These are phyloP conservation scores for Starmerella vitae DNA, from an alignment of 805 yeast species.

Conservation along the genomic window DNA sequence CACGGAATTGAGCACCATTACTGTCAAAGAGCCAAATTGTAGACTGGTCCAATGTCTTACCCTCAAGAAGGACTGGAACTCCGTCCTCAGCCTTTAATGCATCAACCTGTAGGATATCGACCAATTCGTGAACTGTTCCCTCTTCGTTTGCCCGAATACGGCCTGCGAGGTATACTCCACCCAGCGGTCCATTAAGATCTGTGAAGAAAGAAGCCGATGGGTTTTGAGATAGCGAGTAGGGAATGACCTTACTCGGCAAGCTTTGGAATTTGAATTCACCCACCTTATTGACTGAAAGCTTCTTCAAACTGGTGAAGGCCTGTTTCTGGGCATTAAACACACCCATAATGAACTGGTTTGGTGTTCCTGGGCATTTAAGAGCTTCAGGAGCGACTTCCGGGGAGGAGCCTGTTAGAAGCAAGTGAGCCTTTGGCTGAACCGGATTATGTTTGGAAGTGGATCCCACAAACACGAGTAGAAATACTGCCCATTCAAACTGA, in stretches of 20 bases:
- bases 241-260: not conserved
- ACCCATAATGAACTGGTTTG: not conserved
- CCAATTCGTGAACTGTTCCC: not conserved
- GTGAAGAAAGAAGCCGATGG: constrained; percentile 7
- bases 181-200: constrained; percentile 9
- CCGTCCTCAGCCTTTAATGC: constrained; percentile 6
- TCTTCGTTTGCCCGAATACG: not conserved
- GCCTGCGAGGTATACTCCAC: constrained; percentile 12
- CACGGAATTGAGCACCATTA: constrained; percentile 12
- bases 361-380: constrained; percentile 4
- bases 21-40: constrained; percentile 16
- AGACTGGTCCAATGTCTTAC: constrained; percentile 3
- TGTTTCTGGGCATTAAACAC: constrained; percentile 4
- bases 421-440: constrained; percentile 5
- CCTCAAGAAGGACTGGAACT: constrained; percentile 2
- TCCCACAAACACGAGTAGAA: constrained; percentile 11
- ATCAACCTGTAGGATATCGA: constrained; percentile 11
- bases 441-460: constrained; percentile 10
- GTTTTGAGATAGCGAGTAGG: not conserved
- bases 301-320: not conserved
- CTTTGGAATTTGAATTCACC: constrained; percentile 5
- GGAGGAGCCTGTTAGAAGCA: constrained; percentile 4
- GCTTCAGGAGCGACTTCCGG: constrained; percentile 9
- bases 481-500: constrained; percentile 10
- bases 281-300: constrained; percentile 1